Conservation (phyloP, 768 basidiomycete genomes). For the Lentinula raphanica region DNA sequence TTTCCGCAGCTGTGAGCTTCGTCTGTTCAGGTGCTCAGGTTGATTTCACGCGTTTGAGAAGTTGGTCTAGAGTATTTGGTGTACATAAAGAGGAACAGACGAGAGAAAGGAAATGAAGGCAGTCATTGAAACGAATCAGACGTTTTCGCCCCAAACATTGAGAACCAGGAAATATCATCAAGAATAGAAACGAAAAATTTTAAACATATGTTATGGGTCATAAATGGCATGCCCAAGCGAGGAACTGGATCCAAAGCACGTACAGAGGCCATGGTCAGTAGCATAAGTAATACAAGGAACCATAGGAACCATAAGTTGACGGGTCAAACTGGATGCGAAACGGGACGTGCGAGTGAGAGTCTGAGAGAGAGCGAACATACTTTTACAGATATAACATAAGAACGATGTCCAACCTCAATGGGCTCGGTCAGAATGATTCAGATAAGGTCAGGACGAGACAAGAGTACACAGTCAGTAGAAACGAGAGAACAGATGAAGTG, state of each 20-base stretch:
- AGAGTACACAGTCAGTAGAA: not conserved
- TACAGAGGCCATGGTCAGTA: slow-evolving; percentile 3
- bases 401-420: not conserved
- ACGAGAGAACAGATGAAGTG: not conserved
- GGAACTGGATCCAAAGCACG: not conserved
- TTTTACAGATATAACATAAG: not conserved
- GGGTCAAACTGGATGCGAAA: not conserved
- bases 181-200: not conserved
- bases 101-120: not conserved
- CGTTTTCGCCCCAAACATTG: not conserved
- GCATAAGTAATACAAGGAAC: slow-evolving; percentile 5
- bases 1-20: not conserved
- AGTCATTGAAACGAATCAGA: not conserved
- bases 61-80: not conserved
- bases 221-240: slow-evolving; percentile 1
- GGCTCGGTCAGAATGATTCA: not conserved
- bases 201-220: not conserved
- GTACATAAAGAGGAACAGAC: not conserved
- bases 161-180: not conserved
- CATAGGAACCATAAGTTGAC: not conserved
- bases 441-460: not conserved
- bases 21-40: no score
- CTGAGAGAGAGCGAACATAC: not conserved
- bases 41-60: no score
- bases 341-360: not conserved